Evolutionary conservation across 164 flowering plant genomes (phyloP).

Genomic region (Umbellularia californica): DNA sequence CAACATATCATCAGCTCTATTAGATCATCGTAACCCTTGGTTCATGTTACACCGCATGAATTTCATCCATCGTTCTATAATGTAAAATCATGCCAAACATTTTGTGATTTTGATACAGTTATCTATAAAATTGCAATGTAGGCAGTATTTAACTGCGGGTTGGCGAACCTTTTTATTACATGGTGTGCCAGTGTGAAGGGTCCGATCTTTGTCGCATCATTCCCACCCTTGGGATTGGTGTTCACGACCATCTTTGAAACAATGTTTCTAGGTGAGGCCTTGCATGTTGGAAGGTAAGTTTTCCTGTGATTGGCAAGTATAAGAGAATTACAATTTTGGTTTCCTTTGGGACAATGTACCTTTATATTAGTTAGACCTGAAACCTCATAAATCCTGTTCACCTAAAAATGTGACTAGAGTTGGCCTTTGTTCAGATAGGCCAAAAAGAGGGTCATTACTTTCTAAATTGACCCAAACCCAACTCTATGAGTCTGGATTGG

Average conservation of each 20-base stretch:
- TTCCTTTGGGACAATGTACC: too few relatives aligned
- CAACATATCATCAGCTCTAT: neutral
- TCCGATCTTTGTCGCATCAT: slow-evolving; percentile 8
- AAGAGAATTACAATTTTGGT: neutral
- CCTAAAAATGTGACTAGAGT: too few relatives aligned
- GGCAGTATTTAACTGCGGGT: slow-evolving; percentile 11
- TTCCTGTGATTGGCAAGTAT: neutral
- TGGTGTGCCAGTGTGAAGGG: slow-evolving; percentile 14
- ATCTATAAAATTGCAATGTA: neutral
- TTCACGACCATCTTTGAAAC: slow-evolving; percentile 9
- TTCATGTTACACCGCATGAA: neutral
- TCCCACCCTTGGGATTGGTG: slow-evolving; percentile 10
- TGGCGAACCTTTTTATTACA: slow-evolving; percentile 4
- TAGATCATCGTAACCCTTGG: neutral
- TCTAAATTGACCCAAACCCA: too few relatives aligned
- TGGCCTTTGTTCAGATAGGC: too few relatives aligned
- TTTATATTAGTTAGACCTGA: too few relatives aligned
- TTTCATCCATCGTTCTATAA: neutral
- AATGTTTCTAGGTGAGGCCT: slow-evolving; percentile 3
- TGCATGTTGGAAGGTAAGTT: slow-evolving; percentile 7
- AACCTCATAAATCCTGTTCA: too few relatives aligned
- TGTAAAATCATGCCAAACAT: too few relatives aligned
- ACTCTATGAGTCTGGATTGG: too few relatives aligned
- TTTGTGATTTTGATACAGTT: neutral
- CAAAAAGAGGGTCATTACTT: too few relatives aligned